Evolutionary conservation across 176 grass and related monocot genomes (phyloP).

Genomic region (Oryza meridionalis): DNA sequence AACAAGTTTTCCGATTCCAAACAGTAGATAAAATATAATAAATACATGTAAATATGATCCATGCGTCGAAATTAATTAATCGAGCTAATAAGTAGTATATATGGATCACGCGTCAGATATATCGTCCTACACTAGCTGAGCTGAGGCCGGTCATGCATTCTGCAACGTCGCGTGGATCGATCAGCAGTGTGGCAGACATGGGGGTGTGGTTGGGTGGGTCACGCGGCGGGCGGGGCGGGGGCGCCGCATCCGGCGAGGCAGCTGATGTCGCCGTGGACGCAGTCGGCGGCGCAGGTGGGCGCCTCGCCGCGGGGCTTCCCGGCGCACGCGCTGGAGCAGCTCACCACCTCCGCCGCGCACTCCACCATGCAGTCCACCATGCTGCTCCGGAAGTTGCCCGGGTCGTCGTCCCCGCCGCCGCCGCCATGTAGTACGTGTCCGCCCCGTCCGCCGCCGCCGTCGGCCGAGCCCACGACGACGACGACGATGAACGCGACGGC

Average conservation of each 20-base stretch:
- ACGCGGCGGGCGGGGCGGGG: not conserved
- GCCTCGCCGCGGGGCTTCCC: not conserved
- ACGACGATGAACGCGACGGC: not conserved
- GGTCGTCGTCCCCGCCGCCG: not conserved
- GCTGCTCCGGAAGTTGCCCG: constrained; percentile 2
- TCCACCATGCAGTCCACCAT: constrained; percentile 17
- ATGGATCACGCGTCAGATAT: too few relatives aligned
- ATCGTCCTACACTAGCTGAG: too few relatives aligned
- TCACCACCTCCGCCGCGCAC: constrained; percentile 26
- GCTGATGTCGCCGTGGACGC: constrained; percentile 28
- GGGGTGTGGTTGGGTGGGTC: not conserved
- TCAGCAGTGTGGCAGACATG: too few relatives aligned
- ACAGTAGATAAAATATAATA: too few relatives aligned
- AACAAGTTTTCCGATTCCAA: too few relatives aligned
- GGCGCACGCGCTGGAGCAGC: constrained; percentile 26
- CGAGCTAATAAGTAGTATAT: too few relatives aligned
- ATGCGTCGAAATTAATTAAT: too few relatives aligned
- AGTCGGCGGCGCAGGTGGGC: constrained; percentile 38
- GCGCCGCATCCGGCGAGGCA: constrained; percentile 23
- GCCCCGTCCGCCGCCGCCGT: not conserved
- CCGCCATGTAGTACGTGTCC: too few relatives aligned
- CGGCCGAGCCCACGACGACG: not conserved
- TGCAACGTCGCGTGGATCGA: too few relatives aligned
- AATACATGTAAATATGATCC: too few relatives aligned
- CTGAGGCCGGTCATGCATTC: too few relatives aligned